phyloP scores from a whole-genome alignment of 371 early-diverging fungal species.

The Actinomucor elegans region DNA sequence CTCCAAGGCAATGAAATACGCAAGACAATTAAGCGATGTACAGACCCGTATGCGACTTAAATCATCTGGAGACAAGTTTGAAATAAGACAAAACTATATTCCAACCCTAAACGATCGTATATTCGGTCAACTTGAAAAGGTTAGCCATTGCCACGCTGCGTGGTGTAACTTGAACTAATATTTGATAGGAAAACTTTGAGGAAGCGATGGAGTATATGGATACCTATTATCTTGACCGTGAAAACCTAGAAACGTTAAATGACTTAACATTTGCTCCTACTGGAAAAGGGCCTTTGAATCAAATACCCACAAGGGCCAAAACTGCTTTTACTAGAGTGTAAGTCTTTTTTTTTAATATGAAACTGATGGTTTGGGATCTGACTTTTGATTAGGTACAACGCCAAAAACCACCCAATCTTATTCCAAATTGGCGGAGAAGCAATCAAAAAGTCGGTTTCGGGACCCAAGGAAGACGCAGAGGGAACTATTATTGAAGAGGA shows the following conservation, averaged over 20 bases:
- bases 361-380: neutral
- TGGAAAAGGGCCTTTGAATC: constrained; percentile 44
- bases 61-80: constrained; percentile 82
- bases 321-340: constrained; percentile 79
- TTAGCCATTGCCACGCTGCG: too few relatives aligned
- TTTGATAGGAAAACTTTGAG: constrained; percentile 59
- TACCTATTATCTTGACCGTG: constrained; percentile 84
- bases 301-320: constrained; percentile 75
- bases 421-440: constrained; percentile 48
- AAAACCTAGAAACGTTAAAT: constrained; percentile 83
- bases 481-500: constrained; percentile 71
- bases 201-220: constrained; percentile 86
- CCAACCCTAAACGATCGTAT: constrained; percentile 72
- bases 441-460: constrained; percentile 35
- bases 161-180: constrained; percentile 9
- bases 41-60: constrained; percentile 81
- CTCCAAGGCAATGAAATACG: constrained; percentile 78
- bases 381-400: constrained; percentile 65
- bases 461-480: constrained; percentile 61
- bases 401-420: constrained; percentile 69
- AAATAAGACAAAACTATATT: constrained; percentile 83
- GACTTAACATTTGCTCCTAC: constrained; percentile 61
- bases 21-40: constrained; percentile 76
- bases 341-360: constrained; percentile 11
- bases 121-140: constrained; percentile 62